Evolutionary conservation across 176 grass and related monocot species (phyloP).

Genomic region (Musa troglodytarum): DNA sequence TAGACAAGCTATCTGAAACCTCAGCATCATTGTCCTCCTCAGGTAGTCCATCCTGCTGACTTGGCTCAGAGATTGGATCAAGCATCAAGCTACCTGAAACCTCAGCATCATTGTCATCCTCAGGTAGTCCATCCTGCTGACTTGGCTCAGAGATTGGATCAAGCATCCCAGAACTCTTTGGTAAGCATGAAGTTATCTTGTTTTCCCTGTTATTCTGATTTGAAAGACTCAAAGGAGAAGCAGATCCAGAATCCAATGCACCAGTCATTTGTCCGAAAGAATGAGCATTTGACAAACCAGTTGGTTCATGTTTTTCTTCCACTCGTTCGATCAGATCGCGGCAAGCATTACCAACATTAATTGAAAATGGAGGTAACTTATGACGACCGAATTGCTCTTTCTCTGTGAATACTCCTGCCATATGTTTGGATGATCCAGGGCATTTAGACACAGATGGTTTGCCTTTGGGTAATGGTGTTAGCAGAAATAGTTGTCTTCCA

Average conservation of each 20-base stretch:
- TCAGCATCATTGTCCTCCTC: constrained; percentile 18
- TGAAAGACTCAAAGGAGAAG: constrained; percentile 34
- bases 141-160: constrained; percentile 35
- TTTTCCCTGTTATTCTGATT: constrained; percentile 33
- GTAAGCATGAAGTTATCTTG: constrained; percentile 20
- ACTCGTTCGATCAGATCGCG: neutral
- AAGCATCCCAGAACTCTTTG: constrained; percentile 28
- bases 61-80: constrained; percentile 35
- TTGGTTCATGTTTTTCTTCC: constrained; percentile 25
- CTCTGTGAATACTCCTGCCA: constrained; percentile 17
- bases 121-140: constrained; percentile 21
- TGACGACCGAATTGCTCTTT: constrained; percentile 17
- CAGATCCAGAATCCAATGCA: constrained; percentile 4
- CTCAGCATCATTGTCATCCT: constrained; percentile 20
- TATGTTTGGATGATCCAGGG: constrained; percentile 28
- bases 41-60: constrained; percentile 21
- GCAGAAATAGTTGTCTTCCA: constrained; percentile 70
- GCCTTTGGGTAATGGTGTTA: constrained; percentile 62
- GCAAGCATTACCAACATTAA: constrained; percentile 16
- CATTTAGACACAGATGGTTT: constrained; percentile 35
- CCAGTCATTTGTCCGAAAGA: constrained; percentile 17
- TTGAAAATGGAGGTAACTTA: constrained; percentile 32
- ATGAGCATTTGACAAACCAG: constrained; percentile 10
- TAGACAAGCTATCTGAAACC: constrained; percentile 30
- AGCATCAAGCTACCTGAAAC: constrained; percentile 33